Evolutionary conservation across 208 protist species (phyloP), one percentile per base, ranked within the genome.

Genomic region (Angomonas deanei): DNA sequence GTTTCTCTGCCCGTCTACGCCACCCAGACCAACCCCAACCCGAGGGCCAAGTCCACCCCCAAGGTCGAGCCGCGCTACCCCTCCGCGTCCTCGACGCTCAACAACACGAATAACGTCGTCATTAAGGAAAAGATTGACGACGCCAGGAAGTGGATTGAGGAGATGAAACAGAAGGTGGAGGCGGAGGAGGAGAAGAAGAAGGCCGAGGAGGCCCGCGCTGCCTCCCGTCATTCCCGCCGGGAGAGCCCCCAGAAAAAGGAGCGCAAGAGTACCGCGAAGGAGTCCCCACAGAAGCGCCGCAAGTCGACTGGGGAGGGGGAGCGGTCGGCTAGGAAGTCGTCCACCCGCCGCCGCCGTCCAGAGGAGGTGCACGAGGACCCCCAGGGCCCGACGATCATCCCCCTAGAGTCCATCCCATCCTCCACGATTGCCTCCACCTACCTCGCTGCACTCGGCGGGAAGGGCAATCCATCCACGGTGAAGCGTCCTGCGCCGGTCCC

Each of bases 101-200:
- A 26, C 5, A 26, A 6, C 11, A 26, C 47, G 47, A 17, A 53
- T 13, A 26, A 28, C 47, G 47, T 27, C 11, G 47, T 53, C 10
- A n/a, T 53, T 17, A 13, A 5, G 10, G 47, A 53, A n/a, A 26
- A 26, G n/a, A 86, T 86, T 53, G 69, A 74, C 33, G 77, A 77
- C 11, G 82, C 79, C 28, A 48, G 63, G 17, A 49, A 75, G 53
- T 90, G 83, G 83, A 65, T 90, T 21, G 36, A 70, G 24, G 53
- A 67, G 19, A 84, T 90, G 72, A 76, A 80, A 27, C 55, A 38
- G 17, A 66, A 59, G 63, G 33, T 60, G 36, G 15, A 61, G 42
- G 31, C 1, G 42, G 52, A 67, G 50, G 8, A 15, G 50, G 21
- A n/a, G 21, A 13, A 4, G 23, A 4, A 28, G 8, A 32, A 26